These are phyloP conservation scores for Tephrocybe sp. DNA, from an alignment of 768 basidiomycete species.

Conservation along the genomic window DNA sequence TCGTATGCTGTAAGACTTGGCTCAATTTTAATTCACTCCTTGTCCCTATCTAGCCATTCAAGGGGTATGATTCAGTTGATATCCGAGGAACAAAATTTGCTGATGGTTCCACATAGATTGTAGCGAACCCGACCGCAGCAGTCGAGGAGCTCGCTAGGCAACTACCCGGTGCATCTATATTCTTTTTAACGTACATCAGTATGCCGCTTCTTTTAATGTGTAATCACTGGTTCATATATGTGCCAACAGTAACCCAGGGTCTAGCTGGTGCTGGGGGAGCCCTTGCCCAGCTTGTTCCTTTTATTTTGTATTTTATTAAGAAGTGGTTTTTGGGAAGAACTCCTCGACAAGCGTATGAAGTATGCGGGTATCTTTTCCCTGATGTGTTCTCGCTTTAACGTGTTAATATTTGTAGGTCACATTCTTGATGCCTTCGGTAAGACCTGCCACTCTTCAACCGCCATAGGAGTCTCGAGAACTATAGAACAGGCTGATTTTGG, in stretches of 20 bases:
- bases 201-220: slow-evolving; percentile 5
- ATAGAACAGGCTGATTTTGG: slow-evolving; percentile 40
- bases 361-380: slow-evolving; percentile 15
- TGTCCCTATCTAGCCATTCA: slow-evolving; percentile 25
- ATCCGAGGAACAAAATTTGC: background rate
- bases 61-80: slow-evolving; percentile 18
- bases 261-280: slow-evolving; percentile 50
- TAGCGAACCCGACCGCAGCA: slow-evolving; percentile 40
- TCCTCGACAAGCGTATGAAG: slow-evolving; percentile 53
- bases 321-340: slow-evolving; percentile 69
- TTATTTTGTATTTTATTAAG: slow-evolving; percentile 57
- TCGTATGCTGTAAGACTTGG: too few species aligned
- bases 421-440: slow-evolving; percentile 51
- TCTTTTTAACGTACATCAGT: slow-evolving; percentile 64
- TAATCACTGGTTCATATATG: background rate
- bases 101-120: slow-evolving; percentile 25
- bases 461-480: background rate
- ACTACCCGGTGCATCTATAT: slow-evolving; percentile 57
- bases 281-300: slow-evolving; percentile 50
- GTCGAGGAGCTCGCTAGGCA: slow-evolving; percentile 42
- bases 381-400: background rate
- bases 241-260: slow-evolving; percentile 43
- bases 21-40: too few species aligned
- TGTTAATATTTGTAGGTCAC: slow-evolving; percentile 31
- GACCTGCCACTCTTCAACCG: slow-evolving; percentile 8